Conservation (phyloP, 768 basidiomycete genomes). For the Gloeopeniophorella convolvens region DNA sequence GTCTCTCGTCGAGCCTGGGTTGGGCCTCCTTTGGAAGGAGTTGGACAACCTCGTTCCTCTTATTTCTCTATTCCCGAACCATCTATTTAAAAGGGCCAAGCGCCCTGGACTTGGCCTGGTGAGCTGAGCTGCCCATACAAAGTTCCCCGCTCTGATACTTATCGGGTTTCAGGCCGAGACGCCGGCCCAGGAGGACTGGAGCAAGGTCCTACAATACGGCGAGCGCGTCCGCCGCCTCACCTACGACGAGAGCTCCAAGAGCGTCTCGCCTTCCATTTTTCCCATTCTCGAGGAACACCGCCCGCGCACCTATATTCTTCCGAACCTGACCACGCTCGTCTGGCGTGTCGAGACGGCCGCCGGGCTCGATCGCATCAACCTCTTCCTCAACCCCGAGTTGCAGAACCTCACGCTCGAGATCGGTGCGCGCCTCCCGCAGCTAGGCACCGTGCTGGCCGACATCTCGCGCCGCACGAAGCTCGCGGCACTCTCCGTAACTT, state of each 20-base stretch:
- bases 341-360: conserved; percentile 68
- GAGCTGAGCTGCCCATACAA: conserved; percentile 25
- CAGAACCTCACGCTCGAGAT: conserved; percentile 58
- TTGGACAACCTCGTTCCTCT: conserved; percentile 69
- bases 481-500: conserved; percentile 61
- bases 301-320: conserved; percentile 59
- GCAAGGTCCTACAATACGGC: conserved; percentile 55
- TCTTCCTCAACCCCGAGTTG: conserved; percentile 63
- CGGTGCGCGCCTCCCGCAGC: conserved; percentile 47
- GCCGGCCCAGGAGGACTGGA: conserved; percentile 68
- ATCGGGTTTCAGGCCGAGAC: conserved; percentile 40
- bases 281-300: conserved; percentile 57
- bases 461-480: conserved; percentile 59
- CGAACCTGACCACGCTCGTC: conserved; percentile 58
- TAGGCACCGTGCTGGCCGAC: conserved; percentile 57
- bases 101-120: conserved; percentile 76
- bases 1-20: conserved; percentile 64
- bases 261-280: conserved; percentile 59
- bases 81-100: conserved; percentile 60
- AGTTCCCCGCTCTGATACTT: conserved; percentile 7
- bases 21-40: conserved; percentile 71
- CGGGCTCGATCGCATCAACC: conserved; percentile 54
- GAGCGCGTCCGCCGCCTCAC: conserved; percentile 60
- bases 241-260: conserved; percentile 63
- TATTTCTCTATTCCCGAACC: conserved; percentile 62